Evolutionary conservation across 176 grass and related monocot genomes (phyloP).

Genomic region (Eleusine coracana): DNA sequence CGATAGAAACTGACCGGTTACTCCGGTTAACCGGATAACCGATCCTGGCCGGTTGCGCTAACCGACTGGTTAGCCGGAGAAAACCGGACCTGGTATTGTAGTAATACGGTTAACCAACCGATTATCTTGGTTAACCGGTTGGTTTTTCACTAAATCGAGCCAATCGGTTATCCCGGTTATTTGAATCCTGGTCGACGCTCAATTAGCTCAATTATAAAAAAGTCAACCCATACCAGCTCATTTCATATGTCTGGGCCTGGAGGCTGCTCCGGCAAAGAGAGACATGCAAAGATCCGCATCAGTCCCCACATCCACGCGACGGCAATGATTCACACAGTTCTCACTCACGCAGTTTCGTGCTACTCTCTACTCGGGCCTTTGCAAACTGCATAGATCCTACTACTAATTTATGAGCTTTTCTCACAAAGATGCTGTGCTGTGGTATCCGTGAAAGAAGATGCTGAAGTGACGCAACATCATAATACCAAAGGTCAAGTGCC

Average conservation of each 20-base stretch:
- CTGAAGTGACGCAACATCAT: background rate
- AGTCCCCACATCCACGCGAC: constrained; percentile 22
- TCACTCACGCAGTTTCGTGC: background rate
- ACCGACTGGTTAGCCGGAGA: no score
- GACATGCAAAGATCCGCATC: constrained; percentile 37
- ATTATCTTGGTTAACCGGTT: no score
- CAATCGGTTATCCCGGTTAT: no score
- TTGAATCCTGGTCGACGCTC: background rate
- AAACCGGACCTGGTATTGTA: no score
- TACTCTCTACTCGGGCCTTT: background rate
- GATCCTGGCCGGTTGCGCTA: no score
- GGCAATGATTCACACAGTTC: constrained; percentile 29
- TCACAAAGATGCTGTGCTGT: background rate
- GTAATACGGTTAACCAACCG: no score
- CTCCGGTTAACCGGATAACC: no score
- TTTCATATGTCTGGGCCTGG: constrained; percentile 20
- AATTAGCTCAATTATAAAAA: background rate
- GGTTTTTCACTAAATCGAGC: no score
- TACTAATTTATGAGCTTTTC: background rate
- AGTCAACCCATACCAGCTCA: constrained; percentile 31
- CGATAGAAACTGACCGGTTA: no score
- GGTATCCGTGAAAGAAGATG: constrained; percentile 26
- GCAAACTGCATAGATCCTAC: background rate
- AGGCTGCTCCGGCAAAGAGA: constrained; percentile 37
- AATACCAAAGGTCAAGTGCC: background rate